Evolutionary conservation across 177 flowering plant species (phyloP), one percentile per base, ranked within the genome.

Genomic region (Tripterygium wilfordii): DNA sequence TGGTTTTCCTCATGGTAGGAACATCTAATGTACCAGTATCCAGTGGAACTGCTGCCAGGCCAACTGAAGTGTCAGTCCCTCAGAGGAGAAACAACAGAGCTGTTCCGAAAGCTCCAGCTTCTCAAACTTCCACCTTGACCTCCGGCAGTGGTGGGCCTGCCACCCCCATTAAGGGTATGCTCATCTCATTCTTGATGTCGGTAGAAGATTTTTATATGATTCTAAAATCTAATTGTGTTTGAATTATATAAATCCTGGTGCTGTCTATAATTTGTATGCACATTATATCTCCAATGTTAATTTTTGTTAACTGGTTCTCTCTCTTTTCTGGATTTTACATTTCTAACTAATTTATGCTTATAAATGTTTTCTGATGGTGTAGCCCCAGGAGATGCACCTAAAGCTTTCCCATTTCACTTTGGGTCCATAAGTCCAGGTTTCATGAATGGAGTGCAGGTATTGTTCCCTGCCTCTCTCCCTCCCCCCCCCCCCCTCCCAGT

Each of bases 381-480:
- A 61, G 66, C 43, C 22, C 27, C 82, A 59, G 95, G 70, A 38
- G 97, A 82, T 63, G 60, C 62, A 1, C 51, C 78, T n/a, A 74
- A 50, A 59, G 57, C 61, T 35, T 76, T 77, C 39, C 18, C 83
- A 36, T 72, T 90, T 44, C 98, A 90, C 61, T 90, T 90, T 83
- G 98, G 98, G 31, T 66, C 78, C 33, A 53, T 90, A 59, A 74
- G 71, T 60, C 82, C 92, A 35, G 81, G 87, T 44, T 57, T 75
- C 17, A 64, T 85, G 70, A 77, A 85, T 67, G 85, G 79, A 19
- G 71, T 89, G 84, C 91, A 82, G 95, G 95, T 85, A 65, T 10
- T n/a, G 7, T n/a, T 38, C n/a, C n/a, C n/a, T n/a, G n/a, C n/a
- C n/a, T n/a, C n/a, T n/a, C n/a, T n/a, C n/a, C n/a, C n/a, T 2